Evolutionary conservation across 331 rosid genomes (phyloP), one percentile per base, ranked within the genome.

Genomic region (Saraca asoca): DNA sequence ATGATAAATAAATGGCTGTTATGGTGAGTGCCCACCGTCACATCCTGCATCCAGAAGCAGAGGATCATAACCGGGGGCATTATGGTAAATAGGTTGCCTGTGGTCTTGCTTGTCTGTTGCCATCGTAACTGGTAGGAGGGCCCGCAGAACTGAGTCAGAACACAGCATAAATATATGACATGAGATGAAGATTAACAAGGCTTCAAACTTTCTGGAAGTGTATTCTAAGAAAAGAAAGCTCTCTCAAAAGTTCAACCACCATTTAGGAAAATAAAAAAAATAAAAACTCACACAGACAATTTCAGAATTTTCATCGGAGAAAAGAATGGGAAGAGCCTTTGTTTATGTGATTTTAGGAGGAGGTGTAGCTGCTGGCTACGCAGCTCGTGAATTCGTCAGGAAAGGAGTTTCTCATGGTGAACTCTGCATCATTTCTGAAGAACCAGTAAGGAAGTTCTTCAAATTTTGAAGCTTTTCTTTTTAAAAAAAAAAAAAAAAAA

Each of bases 331-430:
- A 51, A 86, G 98, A 76, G 97, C 99, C 33, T 94, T 90, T 69
- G 82, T 88, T 19, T 94, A 90, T 80, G 99, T 94, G 79, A 86
- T 94, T 88, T 87, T 94, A 0, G 99, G 99, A 0, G 99, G 99
- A 73, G 99, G 99, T 3, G 99, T 94, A 5, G 88, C 99, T 49
- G 96, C 97, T 81, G 99, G 99, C 12, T 94, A 94, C 68, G 99
- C 97, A 31, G 97, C 99, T 71, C 97, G 88, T 60, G 97, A 94
- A 81, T 90, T 94, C 72, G 76, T 82, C 10, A 83, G 63, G 39
- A 85, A 81, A 73, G 95, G 97, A 3, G 79, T 94, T 78, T 73
- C 95, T 20, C 74, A 69, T 45, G 99, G 99, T 51, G 97, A 94
- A 79, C 99, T 94, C 79, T 94, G 99, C 86, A 94, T 94, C 14